Evolutionary conservation across 345 rosid genomes (phyloP).

Genomic region (Hypericum androsaemum): DNA sequence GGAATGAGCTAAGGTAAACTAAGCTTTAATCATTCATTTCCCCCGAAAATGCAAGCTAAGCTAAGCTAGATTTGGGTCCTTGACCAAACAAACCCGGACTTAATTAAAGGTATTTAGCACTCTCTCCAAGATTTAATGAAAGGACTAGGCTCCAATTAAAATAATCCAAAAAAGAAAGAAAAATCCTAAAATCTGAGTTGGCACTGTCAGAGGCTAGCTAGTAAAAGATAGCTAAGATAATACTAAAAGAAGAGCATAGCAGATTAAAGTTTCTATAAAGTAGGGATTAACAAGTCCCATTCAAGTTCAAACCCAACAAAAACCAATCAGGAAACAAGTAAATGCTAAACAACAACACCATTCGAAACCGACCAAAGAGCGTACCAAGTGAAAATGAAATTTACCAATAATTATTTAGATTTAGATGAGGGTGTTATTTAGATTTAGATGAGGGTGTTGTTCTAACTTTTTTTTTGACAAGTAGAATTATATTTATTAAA

Average conservation of each 20-base stretch:
- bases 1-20: no score
- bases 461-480: no score
- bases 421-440: conserved; percentile 7
- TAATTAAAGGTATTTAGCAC: conserved; percentile 36
- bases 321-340: no score
- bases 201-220: conserved; percentile 58
- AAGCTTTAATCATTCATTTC: no score
- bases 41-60: conserved; percentile 3
- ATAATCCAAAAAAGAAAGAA: conserved; percentile 12
- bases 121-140: conserved; percentile 25
- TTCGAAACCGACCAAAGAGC: conserved; percentile 12
- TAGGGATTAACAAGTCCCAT: background rate
- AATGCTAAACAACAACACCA: conserved; percentile 7
- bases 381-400: conserved; percentile 6
- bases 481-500: no score
- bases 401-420: background rate
- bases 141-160: conserved; percentile 7
- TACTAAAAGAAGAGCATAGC: background rate
- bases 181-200: conserved; percentile 41
- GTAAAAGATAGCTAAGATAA: conserved; percentile 8
- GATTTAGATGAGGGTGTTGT: background rate
- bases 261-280: background rate
- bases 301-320: no score
- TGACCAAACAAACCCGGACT: conserved; percentile 37
- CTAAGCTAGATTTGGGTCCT: conserved; percentile 29